Evolutionary conservation across 306 rosid genomes (phyloP).

Genomic region (Styphnolobium japonicum): DNA sequence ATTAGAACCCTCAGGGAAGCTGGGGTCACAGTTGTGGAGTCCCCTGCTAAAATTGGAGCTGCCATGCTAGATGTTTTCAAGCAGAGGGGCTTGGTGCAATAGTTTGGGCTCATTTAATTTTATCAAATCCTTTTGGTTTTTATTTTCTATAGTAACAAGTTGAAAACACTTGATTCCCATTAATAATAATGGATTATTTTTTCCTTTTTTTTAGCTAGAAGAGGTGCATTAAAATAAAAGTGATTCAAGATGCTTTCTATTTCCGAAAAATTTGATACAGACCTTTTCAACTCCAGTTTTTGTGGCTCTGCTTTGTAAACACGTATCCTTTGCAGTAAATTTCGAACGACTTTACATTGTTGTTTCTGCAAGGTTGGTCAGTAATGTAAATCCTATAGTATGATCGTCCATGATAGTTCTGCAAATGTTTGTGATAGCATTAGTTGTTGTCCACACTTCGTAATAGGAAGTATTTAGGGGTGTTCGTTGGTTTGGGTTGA

Average conservation of each 20-base stretch:
- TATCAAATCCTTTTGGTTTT: constrained; percentile 28
- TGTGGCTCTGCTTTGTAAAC: constrained; percentile 22
- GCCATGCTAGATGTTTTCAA: constrained; percentile 88
- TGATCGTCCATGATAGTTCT: neutral
- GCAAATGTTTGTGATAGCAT: neutral
- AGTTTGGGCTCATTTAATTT: constrained; percentile 33
- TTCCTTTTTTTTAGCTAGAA: neutral
- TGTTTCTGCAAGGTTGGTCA: neutral
- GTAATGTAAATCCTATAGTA: neutral
- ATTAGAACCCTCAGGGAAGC: constrained; percentile 82
- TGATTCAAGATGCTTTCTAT: constrained; percentile 25
- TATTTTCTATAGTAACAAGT: constrained; percentile 4
- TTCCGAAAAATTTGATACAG: constrained; percentile 12
- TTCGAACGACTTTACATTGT: constrained; percentile 5
- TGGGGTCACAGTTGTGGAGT: constrained; percentile 93
- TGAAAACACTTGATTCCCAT: constrained; percentile 24
- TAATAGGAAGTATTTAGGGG: neutral
- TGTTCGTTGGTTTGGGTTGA: too few relatives aligned
- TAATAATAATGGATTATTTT: constrained; percentile 25
- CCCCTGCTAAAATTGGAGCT: constrained; percentile 91
- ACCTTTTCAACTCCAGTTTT: constrained; percentile 8
- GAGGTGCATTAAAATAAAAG: constrained; percentile 36
- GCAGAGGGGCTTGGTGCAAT: constrained; percentile 80
- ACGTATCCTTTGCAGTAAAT: constrained; percentile 1
- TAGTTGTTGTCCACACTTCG: neutral